A percentile compares a stretch with the other conserved stretches of the same genome.
phyloP scores from a whole-genome alignment of 768 basidiomycete species.

The Mycena epipterygia region DNA sequence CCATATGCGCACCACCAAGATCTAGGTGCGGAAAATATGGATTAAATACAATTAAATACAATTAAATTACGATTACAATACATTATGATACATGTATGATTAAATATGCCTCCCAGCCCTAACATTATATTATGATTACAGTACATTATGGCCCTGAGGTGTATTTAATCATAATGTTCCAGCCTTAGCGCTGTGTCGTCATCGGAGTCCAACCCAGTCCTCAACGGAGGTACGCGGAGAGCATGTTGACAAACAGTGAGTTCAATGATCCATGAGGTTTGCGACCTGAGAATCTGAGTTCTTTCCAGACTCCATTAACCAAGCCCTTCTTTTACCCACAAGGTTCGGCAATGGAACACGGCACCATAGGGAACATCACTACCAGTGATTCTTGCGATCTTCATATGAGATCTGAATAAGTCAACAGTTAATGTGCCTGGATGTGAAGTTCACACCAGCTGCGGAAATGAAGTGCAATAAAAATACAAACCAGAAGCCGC shows the following conservation, averaged over 20 bases:
- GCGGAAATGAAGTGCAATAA: slow-evolving; percentile 6
- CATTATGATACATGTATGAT: too few species aligned
- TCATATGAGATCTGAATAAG: slow-evolving; percentile 7
- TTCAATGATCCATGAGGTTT: background rate
- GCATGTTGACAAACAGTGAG: background rate
- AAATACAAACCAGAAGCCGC: slow-evolving; percentile 1
- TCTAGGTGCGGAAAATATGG: too few species aligned
- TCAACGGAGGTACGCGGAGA: background rate
- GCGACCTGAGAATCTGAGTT: background rate
- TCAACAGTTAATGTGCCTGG: slow-evolving; percentile 12
- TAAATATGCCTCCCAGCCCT: too few species aligned
- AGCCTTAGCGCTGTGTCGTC: too few species aligned
- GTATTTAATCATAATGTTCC: too few species aligned
- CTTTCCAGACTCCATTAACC: too few species aligned
- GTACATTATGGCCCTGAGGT: too few species aligned
- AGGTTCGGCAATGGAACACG: slow-evolving; percentile 6
- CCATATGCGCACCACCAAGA: too few species aligned
- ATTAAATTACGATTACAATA: too few species aligned
- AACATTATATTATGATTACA: too few species aligned
- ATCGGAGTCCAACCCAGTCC: background rate
- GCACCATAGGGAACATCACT: slow-evolving; percentile 7
- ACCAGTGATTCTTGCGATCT: slow-evolving; percentile 2
- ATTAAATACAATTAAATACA: too few species aligned
- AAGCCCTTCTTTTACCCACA: slow-evolving; percentile 1
- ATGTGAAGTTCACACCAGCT: slow-evolving; percentile 5